A percentile compares a stretch with the other conserved stretches of the same genome.
Conservation (phyloP, 2,329 filamentous ascomycete species). For the Aspergillus flavus region DNA sequence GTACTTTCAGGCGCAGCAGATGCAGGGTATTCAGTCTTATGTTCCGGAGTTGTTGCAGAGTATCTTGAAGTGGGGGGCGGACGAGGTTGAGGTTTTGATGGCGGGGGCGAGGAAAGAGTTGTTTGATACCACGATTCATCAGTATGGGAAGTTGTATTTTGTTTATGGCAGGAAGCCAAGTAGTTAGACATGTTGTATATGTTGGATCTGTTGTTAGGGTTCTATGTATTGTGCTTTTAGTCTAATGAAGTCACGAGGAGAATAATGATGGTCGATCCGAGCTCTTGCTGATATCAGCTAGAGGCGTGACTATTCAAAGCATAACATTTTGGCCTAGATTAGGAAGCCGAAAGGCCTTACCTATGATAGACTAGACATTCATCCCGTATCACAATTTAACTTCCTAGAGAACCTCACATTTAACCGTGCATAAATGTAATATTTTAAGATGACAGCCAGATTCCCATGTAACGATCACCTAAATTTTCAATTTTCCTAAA, state of each 20-base stretch:
- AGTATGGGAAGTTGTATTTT: constrained; percentile 1
- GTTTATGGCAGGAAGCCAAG: neutral
- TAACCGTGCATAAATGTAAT: neutral
- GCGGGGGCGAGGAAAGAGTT: neutral
- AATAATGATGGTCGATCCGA: neutral
- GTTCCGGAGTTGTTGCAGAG: neutral
- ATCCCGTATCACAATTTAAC: neutral
- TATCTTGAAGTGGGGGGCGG: neutral
- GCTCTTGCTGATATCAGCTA: neutral
- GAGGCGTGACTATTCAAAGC: neutral
- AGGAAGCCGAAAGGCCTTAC: neutral
- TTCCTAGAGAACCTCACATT: neutral
- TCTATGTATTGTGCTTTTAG: neutral
- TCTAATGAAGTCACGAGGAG: neutral
- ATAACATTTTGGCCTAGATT: too few relatives aligned
- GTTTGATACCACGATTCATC: neutral
- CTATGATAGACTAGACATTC: neutral
- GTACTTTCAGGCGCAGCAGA: neutral
- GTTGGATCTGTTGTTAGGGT: neutral
- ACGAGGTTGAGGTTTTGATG: neutral
- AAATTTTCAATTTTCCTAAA: too few relatives aligned
- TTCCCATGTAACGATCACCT: neutral
- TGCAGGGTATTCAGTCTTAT: neutral
- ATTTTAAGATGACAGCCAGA: neutral
- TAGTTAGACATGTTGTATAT: accelerated